Percentiles rank a stretch among this genome's conserved stretches.
These are phyloP conservation scores for Eimeria necatrix DNA, from an alignment of 169 alveolate species.

Conservation along the genomic window DNA sequence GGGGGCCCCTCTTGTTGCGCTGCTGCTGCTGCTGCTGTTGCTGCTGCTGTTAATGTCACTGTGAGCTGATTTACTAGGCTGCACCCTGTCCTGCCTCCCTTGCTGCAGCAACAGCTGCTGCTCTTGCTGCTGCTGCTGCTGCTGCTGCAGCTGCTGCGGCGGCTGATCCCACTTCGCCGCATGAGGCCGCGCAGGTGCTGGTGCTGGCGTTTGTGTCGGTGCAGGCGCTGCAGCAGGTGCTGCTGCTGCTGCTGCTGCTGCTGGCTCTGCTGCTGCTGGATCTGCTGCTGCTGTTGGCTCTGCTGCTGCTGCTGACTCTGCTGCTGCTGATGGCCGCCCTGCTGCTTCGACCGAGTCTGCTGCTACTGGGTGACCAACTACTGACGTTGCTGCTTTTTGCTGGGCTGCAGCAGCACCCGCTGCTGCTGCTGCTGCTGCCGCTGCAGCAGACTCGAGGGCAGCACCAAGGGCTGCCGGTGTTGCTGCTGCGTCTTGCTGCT, in stretches of 20 bases:
- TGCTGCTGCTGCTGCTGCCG: background rate
- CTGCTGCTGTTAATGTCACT: background rate
- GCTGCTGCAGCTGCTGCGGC: slow-evolving; percentile 49
- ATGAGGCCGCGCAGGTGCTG: background rate
- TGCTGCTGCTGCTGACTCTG: background rate
- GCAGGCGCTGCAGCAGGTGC: slow-evolving; percentile 33
- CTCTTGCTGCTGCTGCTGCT: slow-evolving; percentile 49
- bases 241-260: too few relatives aligned
- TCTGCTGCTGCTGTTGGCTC: too few relatives aligned
- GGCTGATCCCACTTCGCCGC: slow-evolving; percentile 36
- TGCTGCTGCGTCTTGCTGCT: background rate
- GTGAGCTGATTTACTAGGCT: background rate
- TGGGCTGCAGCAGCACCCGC: slow-evolving; percentile 20
- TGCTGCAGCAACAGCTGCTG: background rate
- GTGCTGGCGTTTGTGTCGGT: too few relatives aligned
- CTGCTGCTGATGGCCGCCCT: slow-evolving; percentile 14
- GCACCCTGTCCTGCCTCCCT: background rate
- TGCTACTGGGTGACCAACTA: slow-evolving; percentile 5
- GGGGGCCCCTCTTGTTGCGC: background rate
- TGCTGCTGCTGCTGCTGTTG: slow-evolving; percentile 21
- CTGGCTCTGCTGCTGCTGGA: too few relatives aligned
- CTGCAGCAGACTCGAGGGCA: background rate
- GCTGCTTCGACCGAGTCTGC: background rate
- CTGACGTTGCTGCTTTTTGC: background rate
- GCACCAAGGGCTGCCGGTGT: background rate